phyloP scores from a whole-genome alignment of 192 early-diverging fungal genomes.

The Podila clonocystis region DNA sequence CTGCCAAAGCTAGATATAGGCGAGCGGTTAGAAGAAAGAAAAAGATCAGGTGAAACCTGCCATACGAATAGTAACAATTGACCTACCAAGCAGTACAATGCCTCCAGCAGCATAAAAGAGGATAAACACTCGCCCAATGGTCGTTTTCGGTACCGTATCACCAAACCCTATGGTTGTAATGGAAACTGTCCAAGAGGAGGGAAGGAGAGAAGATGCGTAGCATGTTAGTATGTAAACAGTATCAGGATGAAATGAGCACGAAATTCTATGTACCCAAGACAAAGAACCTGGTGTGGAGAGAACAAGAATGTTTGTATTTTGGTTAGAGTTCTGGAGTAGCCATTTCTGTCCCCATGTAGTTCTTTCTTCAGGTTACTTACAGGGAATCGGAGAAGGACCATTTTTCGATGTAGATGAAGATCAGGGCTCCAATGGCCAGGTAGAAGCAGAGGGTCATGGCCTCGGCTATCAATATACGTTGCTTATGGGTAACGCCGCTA shows the following conservation, averaged over 20 bases:
- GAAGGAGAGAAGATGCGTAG: background rate
- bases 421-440: conserved; percentile 29
- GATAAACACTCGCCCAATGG: conserved; percentile 25
- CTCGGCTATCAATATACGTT: conserved; percentile 31
- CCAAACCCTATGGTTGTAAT: conserved; percentile 48
- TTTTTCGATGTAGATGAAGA: conserved; percentile 29
- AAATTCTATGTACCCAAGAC: conserved; percentile 10
- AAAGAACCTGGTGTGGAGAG: conserved; percentile 23
- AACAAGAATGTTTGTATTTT: too few relatives aligned
- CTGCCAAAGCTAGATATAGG: conserved; percentile 6
- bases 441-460: conserved; percentile 43
- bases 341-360: too few relatives aligned
- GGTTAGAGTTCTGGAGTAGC: too few relatives aligned
- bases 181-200: conserved; percentile 7
- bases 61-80: background rate
- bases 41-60: too few relatives aligned
- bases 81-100: conserved; percentile 29
- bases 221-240: background rate
- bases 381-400: conserved; percentile 29
- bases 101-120: conserved; percentile 36
- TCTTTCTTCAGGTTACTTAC: conserved; percentile 11
- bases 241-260: background rate
- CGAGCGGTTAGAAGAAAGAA: too few relatives aligned
- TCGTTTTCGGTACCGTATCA: conserved; percentile 3
- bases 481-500: conserved; percentile 42